These are phyloP conservation scores for Trichophyton mentagrophytes DNA, from an alignment of 2,329 filamentous ascomycete species.

Conservation along the genomic window DNA sequence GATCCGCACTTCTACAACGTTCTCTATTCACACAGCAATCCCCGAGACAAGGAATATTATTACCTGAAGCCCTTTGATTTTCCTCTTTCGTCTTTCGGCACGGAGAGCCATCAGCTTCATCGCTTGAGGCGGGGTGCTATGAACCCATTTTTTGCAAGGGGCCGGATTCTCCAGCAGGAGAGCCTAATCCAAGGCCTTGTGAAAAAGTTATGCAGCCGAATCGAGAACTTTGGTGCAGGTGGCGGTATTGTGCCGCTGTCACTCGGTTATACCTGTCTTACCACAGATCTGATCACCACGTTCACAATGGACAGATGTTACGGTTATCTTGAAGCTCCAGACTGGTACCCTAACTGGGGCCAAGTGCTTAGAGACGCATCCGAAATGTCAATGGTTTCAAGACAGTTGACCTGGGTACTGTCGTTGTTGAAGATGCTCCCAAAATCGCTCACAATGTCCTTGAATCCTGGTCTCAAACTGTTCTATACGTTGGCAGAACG, in stretches of 20 bases:
- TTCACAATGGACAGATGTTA: slow-evolving; percentile 26
- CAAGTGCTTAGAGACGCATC: slow-evolving; percentile 15
- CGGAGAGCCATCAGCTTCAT: slow-evolving; percentile 17
- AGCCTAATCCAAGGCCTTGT: slow-evolving; percentile 15
- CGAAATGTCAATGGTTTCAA: slow-evolving; percentile 6
- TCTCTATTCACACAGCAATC: slow-evolving; percentile 16
- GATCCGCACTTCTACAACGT: slow-evolving; percentile 16
- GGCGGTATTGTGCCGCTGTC: slow-evolving; percentile 9
- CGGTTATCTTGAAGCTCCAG: slow-evolving; percentile 22
- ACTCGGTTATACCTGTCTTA: slow-evolving; percentile 16
- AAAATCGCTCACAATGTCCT: slow-evolving; percentile 2
- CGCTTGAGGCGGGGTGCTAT: slow-evolving; percentile 19
- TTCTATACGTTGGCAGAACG: slow-evolving; percentile 9
- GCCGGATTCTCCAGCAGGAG: slow-evolving; percentile 14
- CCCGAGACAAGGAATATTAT: slow-evolving; percentile 16
- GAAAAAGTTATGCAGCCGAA: slow-evolving; percentile 12
- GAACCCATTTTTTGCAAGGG: slow-evolving; percentile 20
- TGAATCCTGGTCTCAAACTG: slow-evolving; percentile 11
- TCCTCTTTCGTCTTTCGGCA: slow-evolving; percentile 22
- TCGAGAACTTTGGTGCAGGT: slow-evolving; percentile 6
- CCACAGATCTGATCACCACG: slow-evolving; percentile 36
- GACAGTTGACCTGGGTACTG: slow-evolving; percentile 11
- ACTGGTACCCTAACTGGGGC: slow-evolving; percentile 20
- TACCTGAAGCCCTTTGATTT: slow-evolving; percentile 18
- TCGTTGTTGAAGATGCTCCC: slow-evolving; percentile 7